Conservation (phyloP, 345 rosid species). For the Sonneratia caseolaris region DNA sequence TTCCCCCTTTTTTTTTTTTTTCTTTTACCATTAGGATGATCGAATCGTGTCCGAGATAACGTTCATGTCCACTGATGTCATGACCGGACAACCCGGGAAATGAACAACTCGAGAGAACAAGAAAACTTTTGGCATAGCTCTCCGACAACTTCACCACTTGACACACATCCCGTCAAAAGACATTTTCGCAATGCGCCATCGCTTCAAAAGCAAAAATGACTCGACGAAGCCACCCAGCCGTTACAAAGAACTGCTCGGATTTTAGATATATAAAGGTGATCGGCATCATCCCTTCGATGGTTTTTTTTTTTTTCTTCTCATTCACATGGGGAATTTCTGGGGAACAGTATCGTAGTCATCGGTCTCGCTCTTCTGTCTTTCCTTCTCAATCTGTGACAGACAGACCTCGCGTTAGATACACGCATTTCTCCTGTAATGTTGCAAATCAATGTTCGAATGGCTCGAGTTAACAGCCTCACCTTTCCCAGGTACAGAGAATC, state of each 20-base stretch:
- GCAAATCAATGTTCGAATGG: not conserved
- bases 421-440: not conserved
- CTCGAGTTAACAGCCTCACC: conserved; percentile 25
- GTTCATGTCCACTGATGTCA: not conserved
- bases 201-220: not conserved
- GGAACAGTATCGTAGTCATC: conserved; percentile 87
- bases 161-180: not conserved
- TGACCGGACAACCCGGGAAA: not conserved
- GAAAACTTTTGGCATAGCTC: not conserved
- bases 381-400: conserved; percentile 61
- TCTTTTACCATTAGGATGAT: too few species aligned
- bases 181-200: not conserved
- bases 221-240: not conserved
- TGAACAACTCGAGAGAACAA: not conserved
- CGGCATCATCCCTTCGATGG: not conserved
- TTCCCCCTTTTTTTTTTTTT: too few species aligned
- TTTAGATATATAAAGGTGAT: not conserved
- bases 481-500: conserved; percentile 74
- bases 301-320: too few species aligned
- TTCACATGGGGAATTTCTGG: conserved; percentile 67
- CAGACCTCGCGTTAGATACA: not conserved
- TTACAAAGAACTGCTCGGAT: not conserved
- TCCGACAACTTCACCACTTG: not conserved
- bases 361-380: conserved; percentile 85
- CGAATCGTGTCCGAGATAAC: too few species aligned